Evolutionary conservation across 495 filamentous ascomycete species (phyloP), one percentile per base, ranked within the genome.

Genomic region (Daldinia vernicosa): DNA sequence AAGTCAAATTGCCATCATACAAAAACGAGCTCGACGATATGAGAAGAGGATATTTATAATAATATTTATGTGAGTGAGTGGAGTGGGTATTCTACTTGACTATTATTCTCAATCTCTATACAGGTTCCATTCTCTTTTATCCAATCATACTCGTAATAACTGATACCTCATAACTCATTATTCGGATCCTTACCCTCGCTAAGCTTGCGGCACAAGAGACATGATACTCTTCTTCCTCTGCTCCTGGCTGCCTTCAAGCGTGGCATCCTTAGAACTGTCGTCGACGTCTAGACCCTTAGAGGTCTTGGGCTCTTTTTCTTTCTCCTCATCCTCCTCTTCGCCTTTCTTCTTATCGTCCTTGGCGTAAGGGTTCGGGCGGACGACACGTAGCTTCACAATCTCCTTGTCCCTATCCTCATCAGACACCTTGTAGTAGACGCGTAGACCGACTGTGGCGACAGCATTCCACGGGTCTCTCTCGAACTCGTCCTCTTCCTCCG

Each of bases 401-500:
- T 87, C 88, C 47, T 80, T 76, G 57, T 84, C 81, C 11, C 84
- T 82, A 27, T 84, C 84, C 47, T 83, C 82, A 27, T 87, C 85
- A 24, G 82, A 79, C 2, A 89, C 88, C 85, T 78, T 77, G 63
- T 82, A 89, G 77, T 93, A 95, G 1, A 97, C 88, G 32, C 90
- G 83, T 51, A 97, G 74, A 0, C 93, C 93, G 0, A 95, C 87
- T 1, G 94, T 91, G 47, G 88, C 92, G 0, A 95, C 88, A 0
- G 93, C 93, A 76, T 96, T 95, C 93, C 93, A 97, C 1, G 92
- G 91, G 54, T 94, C 87, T 6, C 71, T 76, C 65, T 82, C 85
- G 47, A 84, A 81, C 53, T 85, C 83, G 53, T 83, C 82, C 22
- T 66, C 67, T 26, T 62, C 62, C 15, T 67, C 66, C 14, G 54